phyloP scores from a whole-genome alignment of 805 yeast genomes.

The Pachysolen tannophilus region DNA sequence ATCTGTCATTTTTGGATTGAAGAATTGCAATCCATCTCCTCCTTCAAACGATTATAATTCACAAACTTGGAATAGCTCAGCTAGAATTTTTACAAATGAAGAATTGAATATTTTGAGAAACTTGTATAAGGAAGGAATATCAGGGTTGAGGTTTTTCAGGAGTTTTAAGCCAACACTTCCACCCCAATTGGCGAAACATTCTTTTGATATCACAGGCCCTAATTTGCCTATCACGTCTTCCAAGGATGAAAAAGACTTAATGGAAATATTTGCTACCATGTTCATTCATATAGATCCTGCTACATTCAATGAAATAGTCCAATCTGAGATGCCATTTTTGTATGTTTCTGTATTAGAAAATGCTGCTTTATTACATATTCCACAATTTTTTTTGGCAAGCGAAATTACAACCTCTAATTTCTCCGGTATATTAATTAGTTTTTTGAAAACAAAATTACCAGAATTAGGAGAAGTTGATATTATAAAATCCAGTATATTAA shows the following conservation, averaged over 20 bases:
- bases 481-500: conserved; percentile 69
- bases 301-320: conserved; percentile 87
- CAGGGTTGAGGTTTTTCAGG: conserved; percentile 71
- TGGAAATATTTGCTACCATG: conserved; percentile 92
- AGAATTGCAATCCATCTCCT: conserved; percentile 83
- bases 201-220: conserved; percentile 69
- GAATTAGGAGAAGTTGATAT: conserved; percentile 78
- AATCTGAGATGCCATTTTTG: conserved; percentile 67
- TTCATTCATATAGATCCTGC: conserved; percentile 93
- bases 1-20: conserved; percentile 82
- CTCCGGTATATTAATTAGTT: conserved; percentile 73
- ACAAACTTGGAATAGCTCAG: conserved; percentile 75
- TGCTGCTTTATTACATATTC: conserved; percentile 80
- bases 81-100: conserved; percentile 75
- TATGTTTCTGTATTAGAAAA: conserved; percentile 75
- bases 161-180: conserved; percentile 40
- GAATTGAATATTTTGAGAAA: conserved; percentile 72
- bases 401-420: conserved; percentile 93
- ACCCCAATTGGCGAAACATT: conserved; percentile 22
- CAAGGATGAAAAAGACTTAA: conserved; percentile 88
- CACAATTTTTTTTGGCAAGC: conserved; percentile 89
- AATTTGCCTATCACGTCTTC: conserved; percentile 79
- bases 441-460: conserved; percentile 62
- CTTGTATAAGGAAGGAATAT: conserved; percentile 76
- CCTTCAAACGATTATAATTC: conserved; percentile 38